Percentiles rank a stretch among this genome's conserved stretches.
Evolutionary conservation across 306 rosid species (phyloP).

Genomic region (Lablab purpureus): DNA sequence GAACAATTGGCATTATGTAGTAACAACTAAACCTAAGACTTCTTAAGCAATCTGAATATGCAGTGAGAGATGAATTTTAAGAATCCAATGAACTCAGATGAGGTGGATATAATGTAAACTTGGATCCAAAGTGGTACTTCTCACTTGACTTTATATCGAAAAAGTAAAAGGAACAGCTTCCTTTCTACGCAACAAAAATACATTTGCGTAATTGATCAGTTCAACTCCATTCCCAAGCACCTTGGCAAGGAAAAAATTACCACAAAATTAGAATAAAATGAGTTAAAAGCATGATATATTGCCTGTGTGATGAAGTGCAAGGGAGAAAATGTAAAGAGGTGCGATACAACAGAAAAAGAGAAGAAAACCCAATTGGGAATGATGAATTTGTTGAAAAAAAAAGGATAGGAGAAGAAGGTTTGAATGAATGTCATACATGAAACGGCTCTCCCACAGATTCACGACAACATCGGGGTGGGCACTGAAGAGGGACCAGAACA

Average conservation of each 20-base stretch:
- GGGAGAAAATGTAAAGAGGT: neutral
- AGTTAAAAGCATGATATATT: neutral
- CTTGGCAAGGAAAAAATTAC: constrained; percentile 17
- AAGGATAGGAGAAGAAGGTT: neutral
- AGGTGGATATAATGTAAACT: constrained; percentile 17
- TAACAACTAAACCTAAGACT: neutral
- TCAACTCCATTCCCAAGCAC: constrained; percentile 26
- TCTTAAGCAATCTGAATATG: constrained; percentile 34
- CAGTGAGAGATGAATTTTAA: constrained; percentile 34
- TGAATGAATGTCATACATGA: neutral
- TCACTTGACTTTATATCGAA: constrained; percentile 35
- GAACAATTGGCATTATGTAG: constrained; percentile 53
- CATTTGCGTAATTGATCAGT: constrained; percentile 46
- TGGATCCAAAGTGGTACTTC: constrained; percentile 26
- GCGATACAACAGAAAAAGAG: neutral
- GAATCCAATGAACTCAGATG: constrained; percentile 8
- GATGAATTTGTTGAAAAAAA: neutral
- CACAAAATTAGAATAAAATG: constrained; percentile 24
- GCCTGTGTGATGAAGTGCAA: neutral
- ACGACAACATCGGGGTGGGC: constrained; percentile 32
- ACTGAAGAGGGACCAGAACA: constrained; percentile 28
- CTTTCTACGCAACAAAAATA: constrained; percentile 45
- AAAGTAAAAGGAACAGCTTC: constrained; percentile 52
- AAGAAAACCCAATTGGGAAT: neutral
- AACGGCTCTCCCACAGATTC: neutral